Percentiles rank a stretch among this genome's conserved stretches.
Evolutionary conservation across 495 filamentous ascomycete genomes (phyloP).

Genomic region (Neurospora africana): DNA sequence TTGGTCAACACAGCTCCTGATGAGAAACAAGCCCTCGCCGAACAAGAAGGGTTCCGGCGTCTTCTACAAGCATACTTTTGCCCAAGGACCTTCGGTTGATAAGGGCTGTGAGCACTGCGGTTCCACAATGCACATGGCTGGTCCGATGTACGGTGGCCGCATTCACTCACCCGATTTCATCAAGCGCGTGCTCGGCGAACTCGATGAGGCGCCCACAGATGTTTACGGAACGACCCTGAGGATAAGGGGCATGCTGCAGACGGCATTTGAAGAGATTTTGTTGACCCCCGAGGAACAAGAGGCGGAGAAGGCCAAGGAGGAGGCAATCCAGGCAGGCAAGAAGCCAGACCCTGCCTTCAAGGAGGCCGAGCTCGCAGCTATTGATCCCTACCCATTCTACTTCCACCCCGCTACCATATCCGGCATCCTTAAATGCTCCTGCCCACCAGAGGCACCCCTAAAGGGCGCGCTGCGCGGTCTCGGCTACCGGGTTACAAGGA

Average conservation of each 20-base stretch:
- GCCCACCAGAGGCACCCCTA: conserved; percentile 59
- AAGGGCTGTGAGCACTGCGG: conserved; percentile 71
- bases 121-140: conserved; percentile 72
- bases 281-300: conserved; percentile 20
- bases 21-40: conserved; percentile 47
- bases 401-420: conserved; percentile 63
- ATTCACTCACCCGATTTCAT: conserved; percentile 78
- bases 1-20: conserved; percentile 69
- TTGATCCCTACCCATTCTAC: conserved; percentile 75
- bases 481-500: conserved; percentile 72
- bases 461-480: conserved; percentile 69
- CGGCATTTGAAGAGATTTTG: conserved; percentile 65
- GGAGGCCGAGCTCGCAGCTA: conserved; percentile 41
- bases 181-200: conserved; percentile 55
- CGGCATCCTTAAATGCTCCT: conserved; percentile 64
- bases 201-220: conserved; percentile 48
- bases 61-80: conserved; percentile 65
- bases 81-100: conserved; percentile 52
- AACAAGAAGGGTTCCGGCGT: conserved; percentile 57
- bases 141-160: conserved; percentile 90
- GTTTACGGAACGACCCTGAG: conserved; percentile 69
- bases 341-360: conserved; percentile 20
- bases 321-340: conserved; percentile 10
- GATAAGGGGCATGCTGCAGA: conserved; percentile 84
- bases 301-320: conserved; percentile 1